Base-by-base conservation (phyloP, 1,284 basidiomycete species). In the Cystobasidium slooffiae region DNA sequence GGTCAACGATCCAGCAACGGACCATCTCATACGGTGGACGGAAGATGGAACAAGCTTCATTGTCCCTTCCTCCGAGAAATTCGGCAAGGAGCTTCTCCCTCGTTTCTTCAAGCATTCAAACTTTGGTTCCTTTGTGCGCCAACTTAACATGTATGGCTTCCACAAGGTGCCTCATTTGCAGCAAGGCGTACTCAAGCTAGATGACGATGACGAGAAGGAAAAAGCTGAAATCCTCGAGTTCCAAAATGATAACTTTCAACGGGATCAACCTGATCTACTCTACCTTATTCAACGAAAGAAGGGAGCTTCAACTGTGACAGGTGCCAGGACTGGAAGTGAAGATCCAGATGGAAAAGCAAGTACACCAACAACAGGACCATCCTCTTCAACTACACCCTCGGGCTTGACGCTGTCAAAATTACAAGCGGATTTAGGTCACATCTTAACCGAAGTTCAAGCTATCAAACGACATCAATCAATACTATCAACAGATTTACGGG, bases 141-240 rank as follows among this genome's bases (percentile, higher is more conserved):
- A 98, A 83, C 87, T 97, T 80, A 97, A 98, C 86, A 97, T 97
- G 93, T 95, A 96, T 82, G 93, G 93, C 58, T 96, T 96, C 82
- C 93, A 78, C 76, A 78, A 79, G 75, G 78, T 96, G 68, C 94
- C 94, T 0, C 94, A 97, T 82, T 88, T 98, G 22, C 94, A 97
- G 81, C 93, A 97, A 82, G 95, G 95, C 56, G 94, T 94, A 44
- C 87, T 98, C 77, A 84, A 84, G 75, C 75, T 81, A 20, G 89
- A 88, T 80, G 88, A 88, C 81, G 77, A 79, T 41, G 86, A 88
- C 61, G 91, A 92, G 75, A 90, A 88, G 66, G 95, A 98, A 82
- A 88, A 93, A 62, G 96, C 93, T 90, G 92, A 76, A 75, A 56
- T 39, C 8, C 59, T 56, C 0, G 44, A 59, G 47, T 76, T 68